These are phyloP conservation scores for Heterobasidion irregulare DNA, from an alignment of 1,284 basidiomycete genomes.

Conservation along the genomic window DNA sequence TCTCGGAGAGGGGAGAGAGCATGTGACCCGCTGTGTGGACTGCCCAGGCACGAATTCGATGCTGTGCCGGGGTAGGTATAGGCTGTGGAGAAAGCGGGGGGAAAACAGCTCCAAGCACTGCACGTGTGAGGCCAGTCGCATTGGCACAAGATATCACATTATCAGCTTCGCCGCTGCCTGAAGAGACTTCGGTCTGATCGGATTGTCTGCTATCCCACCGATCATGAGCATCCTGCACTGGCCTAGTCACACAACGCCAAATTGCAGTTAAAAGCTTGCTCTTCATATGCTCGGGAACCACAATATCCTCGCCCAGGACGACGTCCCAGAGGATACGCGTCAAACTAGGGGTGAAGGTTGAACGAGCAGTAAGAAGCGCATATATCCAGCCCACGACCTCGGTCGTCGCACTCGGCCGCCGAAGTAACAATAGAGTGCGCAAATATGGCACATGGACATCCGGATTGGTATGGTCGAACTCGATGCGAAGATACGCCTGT, in stretches of 20 bases:
- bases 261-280: slow-evolving; percentile 6
- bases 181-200: neutral
- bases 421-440: slow-evolving; percentile 12
- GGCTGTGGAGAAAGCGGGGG: neutral
- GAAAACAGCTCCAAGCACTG: neutral
- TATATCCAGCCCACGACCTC: slow-evolving; percentile 10
- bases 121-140: neutral
- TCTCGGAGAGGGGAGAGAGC: slow-evolving; percentile 9
- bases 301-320: slow-evolving; percentile 10
- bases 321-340: slow-evolving; percentile 20
- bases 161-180: neutral
- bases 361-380: slow-evolving; percentile 9
- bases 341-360: slow-evolving; percentile 15
- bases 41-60: slow-evolving; percentile 12
- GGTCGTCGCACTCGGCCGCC: slow-evolving; percentile 1
- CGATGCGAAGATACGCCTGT: slow-evolving; percentile 14
- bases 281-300: neutral
- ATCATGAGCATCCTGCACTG: neutral
- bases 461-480: slow-evolving; percentile 4
- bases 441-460: slow-evolving; percentile 18
- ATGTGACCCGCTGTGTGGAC: slow-evolving; percentile 8
- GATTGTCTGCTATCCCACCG: neutral
- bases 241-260: neutral
- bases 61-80: slow-evolving; percentile 1
- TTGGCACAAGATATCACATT: neutral